Percentiles rank a stretch among this genome's conserved stretches.
Conservation (phyloP, 805 yeast genomes). For the Candida patagonica region DNA sequence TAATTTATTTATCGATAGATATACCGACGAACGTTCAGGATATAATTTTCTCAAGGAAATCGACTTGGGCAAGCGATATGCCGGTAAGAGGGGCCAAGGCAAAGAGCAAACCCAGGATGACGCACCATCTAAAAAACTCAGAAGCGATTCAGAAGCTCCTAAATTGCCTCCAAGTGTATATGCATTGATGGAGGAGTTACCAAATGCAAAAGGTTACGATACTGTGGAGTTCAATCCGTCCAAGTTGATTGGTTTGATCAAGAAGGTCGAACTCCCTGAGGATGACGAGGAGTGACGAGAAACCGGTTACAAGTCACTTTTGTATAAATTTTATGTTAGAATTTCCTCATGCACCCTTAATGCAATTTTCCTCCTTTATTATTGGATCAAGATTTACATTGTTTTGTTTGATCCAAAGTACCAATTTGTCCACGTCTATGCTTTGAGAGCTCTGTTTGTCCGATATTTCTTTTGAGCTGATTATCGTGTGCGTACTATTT, state of each 20-base stretch:
- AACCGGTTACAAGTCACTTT: neutral
- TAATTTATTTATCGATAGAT: slow-evolving; percentile 28
- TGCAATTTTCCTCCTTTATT: slow-evolving; percentile 5
- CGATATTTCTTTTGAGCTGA: neutral
- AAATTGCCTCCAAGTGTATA: slow-evolving; percentile 28
- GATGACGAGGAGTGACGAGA: too few species aligned
- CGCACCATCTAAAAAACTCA: neutral
- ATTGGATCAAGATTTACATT: slow-evolving; percentile 6
- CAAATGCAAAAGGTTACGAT: slow-evolving; percentile 46
- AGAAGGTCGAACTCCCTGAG: slow-evolving; percentile 11
- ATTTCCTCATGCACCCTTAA: slow-evolving; percentile 1
- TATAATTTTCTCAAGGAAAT: slow-evolving; percentile 15
- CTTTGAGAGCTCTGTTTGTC: too few species aligned
- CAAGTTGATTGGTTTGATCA: slow-evolving; percentile 36
- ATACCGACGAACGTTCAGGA: slow-evolving; percentile 18
- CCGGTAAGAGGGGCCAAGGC: neutral
- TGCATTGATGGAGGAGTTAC: slow-evolving; percentile 48
- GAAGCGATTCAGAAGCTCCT: neutral
- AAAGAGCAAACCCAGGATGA: slow-evolving; percentile 1
- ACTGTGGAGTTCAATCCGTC: slow-evolving; percentile 46
- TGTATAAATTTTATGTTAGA: neutral
- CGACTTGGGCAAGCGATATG: slow-evolving; percentile 14
- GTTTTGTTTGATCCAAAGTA: slow-evolving; percentile 4
- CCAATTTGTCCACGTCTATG: too few species aligned
- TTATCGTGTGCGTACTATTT: too few species aligned